Conservation (phyloP, 306 rosid species). For the Erythrophleum fordii region DNA sequence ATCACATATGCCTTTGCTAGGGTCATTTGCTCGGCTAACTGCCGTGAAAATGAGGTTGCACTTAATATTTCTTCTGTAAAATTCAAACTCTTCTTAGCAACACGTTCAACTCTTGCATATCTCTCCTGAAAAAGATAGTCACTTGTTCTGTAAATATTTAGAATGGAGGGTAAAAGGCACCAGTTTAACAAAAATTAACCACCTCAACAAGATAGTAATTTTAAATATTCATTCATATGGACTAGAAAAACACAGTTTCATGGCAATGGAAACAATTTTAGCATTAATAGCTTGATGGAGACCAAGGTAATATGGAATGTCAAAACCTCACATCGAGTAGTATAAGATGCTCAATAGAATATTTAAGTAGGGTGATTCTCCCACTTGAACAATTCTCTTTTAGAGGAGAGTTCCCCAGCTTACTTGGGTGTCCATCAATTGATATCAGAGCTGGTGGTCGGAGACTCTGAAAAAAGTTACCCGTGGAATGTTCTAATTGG, state of each 20-base stretch:
- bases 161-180: constrained; percentile 21
- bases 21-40: constrained; percentile 85
- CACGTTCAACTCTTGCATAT: constrained; percentile 59
- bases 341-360: too few relatives aligned
- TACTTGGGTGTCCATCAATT: too few relatives aligned
- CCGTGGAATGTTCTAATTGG: too few relatives aligned
- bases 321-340: too few relatives aligned
- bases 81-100: constrained; percentile 72
- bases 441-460: too few relatives aligned
- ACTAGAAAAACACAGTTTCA: not conserved
- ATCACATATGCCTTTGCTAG: constrained; percentile 97
- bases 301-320: too few relatives aligned
- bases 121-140: constrained; percentile 68
- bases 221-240: not conserved
- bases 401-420: too few relatives aligned
- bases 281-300: not conserved
- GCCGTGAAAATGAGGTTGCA: constrained; percentile 85
- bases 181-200: constrained; percentile 2
- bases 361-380: too few relatives aligned
- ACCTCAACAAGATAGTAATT: constrained; percentile 11
- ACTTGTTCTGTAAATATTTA: constrained; percentile 25
- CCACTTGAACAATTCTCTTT: too few relatives aligned
- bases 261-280: not conserved
- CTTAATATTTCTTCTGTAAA: constrained; percentile 84
- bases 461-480: too few relatives aligned